Base-by-base conservation (phyloP, 805 yeast species). In the Candida odintsovae region DNA sequence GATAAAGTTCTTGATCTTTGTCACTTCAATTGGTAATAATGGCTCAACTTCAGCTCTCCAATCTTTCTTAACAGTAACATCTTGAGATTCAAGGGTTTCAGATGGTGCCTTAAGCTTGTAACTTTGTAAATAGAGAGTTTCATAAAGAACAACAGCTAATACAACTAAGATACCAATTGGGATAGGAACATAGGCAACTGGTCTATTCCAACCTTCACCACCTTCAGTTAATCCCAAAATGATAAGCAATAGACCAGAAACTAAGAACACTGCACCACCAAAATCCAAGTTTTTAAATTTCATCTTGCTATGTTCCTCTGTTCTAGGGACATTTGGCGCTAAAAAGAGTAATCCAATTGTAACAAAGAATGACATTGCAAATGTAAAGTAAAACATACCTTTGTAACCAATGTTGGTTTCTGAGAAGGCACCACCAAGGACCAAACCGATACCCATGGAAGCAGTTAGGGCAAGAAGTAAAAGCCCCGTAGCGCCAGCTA, bases 181-280 rank as follows among this genome's bases (percentile, higher is more conserved):
- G 1, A 74, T 49, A 0, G 77, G 66, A 13, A 71, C 72, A 49
- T 72, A 72, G 2, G 71, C 69, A n/a, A 59, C 54, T 2, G 77
- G 71, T 2, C 62, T 45, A 3, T 58, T 58, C 78, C 78, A 75
- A 0, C 57, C 55, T 6, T 63, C 65, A 21, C 77, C 77, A 20
- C 74, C 76, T 50, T 72, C 71, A 0, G 75, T 72, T 41, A 74
- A 58, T 0, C 76, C 80, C 10, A 69, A 61, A 25, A 73, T 71
- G 3, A 72, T 50, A 33, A 74, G 52, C 3, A 72, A 36, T 4
- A 63, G 51, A 0, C 74, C 75, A 16, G 53, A 42, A 18, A 73
- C 66, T 12, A 71, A 48, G n/a, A 66, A 13, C 0, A 57, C 10
- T 0, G 66, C 57, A 11, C 73, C 76, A 16, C 51, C 48, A 49